These are phyloP conservation scores for Casaregolazyma lundiana DNA, from an alignment of 1,139 yeast species.

Conservation along the genomic window DNA sequence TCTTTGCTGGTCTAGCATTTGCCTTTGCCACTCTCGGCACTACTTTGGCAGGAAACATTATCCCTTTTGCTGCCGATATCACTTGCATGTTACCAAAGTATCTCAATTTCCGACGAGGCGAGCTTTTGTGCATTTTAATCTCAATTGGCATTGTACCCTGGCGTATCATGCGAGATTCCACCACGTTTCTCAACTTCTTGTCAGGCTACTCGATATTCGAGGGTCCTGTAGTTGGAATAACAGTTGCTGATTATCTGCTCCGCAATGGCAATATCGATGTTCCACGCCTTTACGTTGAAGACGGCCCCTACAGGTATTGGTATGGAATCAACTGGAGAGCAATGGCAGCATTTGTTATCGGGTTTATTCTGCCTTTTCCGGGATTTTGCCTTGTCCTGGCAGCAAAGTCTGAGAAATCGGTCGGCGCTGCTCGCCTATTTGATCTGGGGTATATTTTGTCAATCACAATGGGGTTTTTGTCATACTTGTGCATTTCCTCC, in stretches of 20 bases:
- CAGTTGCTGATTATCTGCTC: conserved; percentile 30
- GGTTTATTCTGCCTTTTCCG: conserved; percentile 32
- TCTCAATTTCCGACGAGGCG: conserved; percentile 48
- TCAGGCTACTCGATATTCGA: conserved; percentile 35
- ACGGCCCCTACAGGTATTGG: conserved; percentile 33
- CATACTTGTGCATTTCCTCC: too few species aligned
- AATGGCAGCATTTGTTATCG: conserved; percentile 30
- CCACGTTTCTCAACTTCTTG: conserved; percentile 31
- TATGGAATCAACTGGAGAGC: conserved; percentile 39
- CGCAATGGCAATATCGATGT: conserved; percentile 27
- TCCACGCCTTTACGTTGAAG: conserved; percentile 21
- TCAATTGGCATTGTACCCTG: conserved; percentile 36
- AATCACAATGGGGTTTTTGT: conserved; percentile 2
- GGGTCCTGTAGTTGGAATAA: conserved; percentile 33
- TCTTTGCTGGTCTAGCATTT: conserved; percentile 65
- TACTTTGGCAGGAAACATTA: conserved; percentile 56
- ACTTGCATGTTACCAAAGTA: conserved; percentile 52
- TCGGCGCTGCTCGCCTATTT: conserved; percentile 19
- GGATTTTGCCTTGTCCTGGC: conserved; percentile 27
- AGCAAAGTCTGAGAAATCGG: conserved; percentile 11
- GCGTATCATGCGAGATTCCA: conserved; percentile 33
- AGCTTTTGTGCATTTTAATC: conserved; percentile 24
- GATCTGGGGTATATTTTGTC: conserved; percentile 18
- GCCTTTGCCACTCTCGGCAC: conserved; percentile 79
- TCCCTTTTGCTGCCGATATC: conserved; percentile 57